Conservation (phyloP, 352 stramenopile genomes). For the Elongisporangium senticosum region DNA sequence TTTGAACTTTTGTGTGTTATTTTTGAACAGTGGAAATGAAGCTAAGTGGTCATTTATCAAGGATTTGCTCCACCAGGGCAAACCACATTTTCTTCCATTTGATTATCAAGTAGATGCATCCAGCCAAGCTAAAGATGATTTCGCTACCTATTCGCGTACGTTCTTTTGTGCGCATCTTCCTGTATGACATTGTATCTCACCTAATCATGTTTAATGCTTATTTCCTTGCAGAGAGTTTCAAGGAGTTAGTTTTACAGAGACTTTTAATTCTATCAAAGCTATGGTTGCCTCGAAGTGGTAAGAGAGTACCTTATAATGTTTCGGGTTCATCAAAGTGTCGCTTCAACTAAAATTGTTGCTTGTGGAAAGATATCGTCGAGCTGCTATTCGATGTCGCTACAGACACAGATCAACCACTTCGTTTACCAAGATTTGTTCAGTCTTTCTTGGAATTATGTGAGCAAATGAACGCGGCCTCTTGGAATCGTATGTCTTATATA, state of each 20-base stretch:
- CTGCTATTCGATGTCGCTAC: neutral
- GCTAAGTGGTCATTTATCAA: constrained; percentile 42
- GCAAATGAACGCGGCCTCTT: neutral
- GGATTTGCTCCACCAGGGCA: constrained; percentile 31
- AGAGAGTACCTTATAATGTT: neutral
- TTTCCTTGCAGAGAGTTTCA: constrained; percentile 20
- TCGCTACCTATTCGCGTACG: constrained; percentile 7
- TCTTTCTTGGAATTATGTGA: neutral
- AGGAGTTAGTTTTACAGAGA: constrained; percentile 24
- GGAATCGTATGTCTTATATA: constrained; percentile 19
- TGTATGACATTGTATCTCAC: neutral
- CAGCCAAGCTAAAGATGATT: constrained; percentile 4
- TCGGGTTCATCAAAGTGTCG: neutral
- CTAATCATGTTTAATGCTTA: constrained; percentile 5
- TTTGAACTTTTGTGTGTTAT: neutral
- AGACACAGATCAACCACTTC: neutral
- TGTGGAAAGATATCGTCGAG: neutral
- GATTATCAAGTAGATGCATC: constrained; percentile 6
- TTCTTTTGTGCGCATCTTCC: neutral
- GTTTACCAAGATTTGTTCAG: neutral
- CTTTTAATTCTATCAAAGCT: constrained; percentile 27
- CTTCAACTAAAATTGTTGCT: neutral
- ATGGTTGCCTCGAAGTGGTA: constrained; percentile 12
- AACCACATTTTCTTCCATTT: constrained; percentile 35
- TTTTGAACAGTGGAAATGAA: constrained; percentile 18